Percentiles rank a stretch among this genome's conserved stretches.
Evolutionary conservation across 108 stramenopile genomes (phyloP).

Genomic region (Fistulifera solaris): DNA sequence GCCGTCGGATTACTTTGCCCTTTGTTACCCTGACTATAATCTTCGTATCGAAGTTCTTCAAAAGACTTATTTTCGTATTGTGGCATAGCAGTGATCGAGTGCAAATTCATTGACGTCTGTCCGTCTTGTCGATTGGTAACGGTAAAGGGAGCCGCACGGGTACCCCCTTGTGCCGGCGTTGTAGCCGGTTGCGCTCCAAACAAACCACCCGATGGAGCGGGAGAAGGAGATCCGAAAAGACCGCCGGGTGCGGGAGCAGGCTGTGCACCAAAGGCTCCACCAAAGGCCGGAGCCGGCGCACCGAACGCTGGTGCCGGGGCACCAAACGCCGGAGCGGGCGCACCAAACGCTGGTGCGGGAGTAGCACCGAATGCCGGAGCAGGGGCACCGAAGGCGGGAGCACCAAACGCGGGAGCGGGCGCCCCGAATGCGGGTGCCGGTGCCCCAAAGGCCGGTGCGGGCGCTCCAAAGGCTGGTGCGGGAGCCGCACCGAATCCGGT

Average conservation of each 20-base stretch:
- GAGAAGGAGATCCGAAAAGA: slow-evolving; percentile 41
- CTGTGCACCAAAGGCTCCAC: slow-evolving; percentile 32
- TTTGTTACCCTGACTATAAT: slow-evolving; percentile 77
- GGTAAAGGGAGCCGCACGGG: slow-evolving; percentile 26
- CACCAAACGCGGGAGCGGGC: slow-evolving; percentile 16
- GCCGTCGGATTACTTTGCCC: slow-evolving; percentile 18
- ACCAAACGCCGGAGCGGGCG: slow-evolving; percentile 31
- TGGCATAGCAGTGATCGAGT: slow-evolving; percentile 81
- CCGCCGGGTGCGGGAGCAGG: slow-evolving; percentile 39
- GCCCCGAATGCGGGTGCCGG: slow-evolving; percentile 10
- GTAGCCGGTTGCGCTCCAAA: slow-evolving; percentile 34
- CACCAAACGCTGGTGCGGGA: slow-evolving; percentile 27
- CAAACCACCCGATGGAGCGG: slow-evolving; percentile 41
- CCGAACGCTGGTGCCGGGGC: slow-evolving; percentile 19
- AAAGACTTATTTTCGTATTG: slow-evolving; percentile 76
- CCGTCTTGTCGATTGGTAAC: slow-evolving; percentile 43
- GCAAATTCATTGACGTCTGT: slow-evolving; percentile 51
- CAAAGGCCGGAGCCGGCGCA: slow-evolving; percentile 36
- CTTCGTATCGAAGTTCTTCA: slow-evolving; percentile 89
- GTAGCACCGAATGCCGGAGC: slow-evolving; percentile 27
- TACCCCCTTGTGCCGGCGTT: slow-evolving; percentile 12
- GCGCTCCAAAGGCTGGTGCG: slow-evolving; percentile 19
- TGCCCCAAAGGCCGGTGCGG: slow-evolving; percentile 23
- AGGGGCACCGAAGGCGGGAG: slow-evolving; percentile 57
- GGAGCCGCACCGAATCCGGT: slow-evolving; percentile 14